These are phyloP conservation scores for Solanum hybrid DNA, from an alignment of 305 asterid species.

Conservation along the genomic window DNA sequence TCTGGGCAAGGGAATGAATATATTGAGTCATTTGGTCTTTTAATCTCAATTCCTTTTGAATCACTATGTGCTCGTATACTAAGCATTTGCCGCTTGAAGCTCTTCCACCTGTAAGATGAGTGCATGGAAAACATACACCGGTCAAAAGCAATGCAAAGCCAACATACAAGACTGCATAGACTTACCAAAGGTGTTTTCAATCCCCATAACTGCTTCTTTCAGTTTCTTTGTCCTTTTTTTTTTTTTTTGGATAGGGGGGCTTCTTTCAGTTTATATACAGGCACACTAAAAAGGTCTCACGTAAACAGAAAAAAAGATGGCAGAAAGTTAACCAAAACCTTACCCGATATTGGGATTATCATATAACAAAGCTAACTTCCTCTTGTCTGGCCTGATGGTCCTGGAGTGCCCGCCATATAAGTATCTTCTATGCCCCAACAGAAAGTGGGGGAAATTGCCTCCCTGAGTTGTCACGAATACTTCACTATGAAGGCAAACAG, in stretches of 20 bases:
- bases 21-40: slow-evolving; percentile 80
- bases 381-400: slow-evolving; percentile 87
- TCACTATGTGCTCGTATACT: slow-evolving; percentile 81
- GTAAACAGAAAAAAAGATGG: not conserved
- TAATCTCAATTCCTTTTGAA: slow-evolving; percentile 80
- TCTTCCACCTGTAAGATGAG: slow-evolving; percentile 65
- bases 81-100: slow-evolving; percentile 85
- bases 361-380: slow-evolving; percentile 69
- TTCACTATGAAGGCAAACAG: slow-evolving; percentile 97
- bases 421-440: slow-evolving; percentile 92
- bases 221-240: not conserved
- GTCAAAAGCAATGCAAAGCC: not conserved
- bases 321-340: not conserved
- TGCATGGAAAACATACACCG: not conserved
- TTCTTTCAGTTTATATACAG: not conserved
- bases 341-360: slow-evolving; percentile 91
- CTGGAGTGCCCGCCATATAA: slow-evolving; percentile 87
- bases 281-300: not conserved
- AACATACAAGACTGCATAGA: not conserved
- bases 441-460: slow-evolving; percentile 94
- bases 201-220: not conserved
- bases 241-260: not conserved
- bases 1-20: slow-evolving; percentile 93
- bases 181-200: not conserved
- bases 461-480: slow-evolving; percentile 99